A percentile compares a stretch with the other conserved stretches of the same genome.
phyloP scores from a whole-genome alignment of 257 asterid genomes.

The Asclepias syriaca region DNA sequence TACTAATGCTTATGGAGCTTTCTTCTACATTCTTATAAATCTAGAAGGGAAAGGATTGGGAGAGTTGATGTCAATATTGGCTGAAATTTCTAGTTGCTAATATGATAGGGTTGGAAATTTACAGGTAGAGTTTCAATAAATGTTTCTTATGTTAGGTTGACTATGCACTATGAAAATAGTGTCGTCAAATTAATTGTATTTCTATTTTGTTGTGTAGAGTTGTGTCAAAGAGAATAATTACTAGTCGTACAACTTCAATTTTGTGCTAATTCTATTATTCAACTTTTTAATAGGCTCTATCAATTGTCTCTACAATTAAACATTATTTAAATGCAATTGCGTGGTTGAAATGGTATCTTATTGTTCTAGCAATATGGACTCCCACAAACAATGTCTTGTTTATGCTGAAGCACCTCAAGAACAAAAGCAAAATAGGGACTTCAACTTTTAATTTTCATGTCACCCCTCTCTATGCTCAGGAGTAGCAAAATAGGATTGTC shows the following conservation, averaged over 20 bases:
- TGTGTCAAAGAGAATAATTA: neutral
- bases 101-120: neutral
- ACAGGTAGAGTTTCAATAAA: neutral
- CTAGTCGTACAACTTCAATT: neutral
- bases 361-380: neutral
- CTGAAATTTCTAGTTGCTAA: neutral
- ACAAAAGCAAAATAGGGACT: neutral
- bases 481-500: neutral
- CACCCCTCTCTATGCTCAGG: neutral
- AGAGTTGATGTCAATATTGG: neutral
- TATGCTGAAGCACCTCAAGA: neutral
- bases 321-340: neutral
- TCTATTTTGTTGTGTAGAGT: neutral
- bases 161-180: neutral
- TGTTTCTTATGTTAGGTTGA: neutral
- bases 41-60: neutral
- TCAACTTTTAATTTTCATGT: neutral
- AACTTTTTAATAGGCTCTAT: neutral
- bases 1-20: neutral
- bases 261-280: neutral
- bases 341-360: neutral
- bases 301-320: neutral
- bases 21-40: neutral
- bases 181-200: neutral
- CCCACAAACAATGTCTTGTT: neutral